These are phyloP conservation scores for Carex littledalei DNA, from an alignment of 176 grass and related monocot species.

Conservation along the genomic window DNA sequence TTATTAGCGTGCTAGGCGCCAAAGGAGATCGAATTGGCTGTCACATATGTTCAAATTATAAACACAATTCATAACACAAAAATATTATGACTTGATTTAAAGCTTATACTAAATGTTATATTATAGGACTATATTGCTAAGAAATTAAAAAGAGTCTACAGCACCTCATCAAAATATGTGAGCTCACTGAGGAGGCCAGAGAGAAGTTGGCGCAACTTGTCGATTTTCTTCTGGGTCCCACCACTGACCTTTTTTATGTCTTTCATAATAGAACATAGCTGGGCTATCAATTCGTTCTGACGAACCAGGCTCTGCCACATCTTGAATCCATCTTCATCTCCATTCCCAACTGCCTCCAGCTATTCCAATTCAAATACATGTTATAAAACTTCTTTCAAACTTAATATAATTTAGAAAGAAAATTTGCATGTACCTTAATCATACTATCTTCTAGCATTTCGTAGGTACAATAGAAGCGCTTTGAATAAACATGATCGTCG, in stretches of 20 bases:
- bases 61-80: neutral
- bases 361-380: conserved; percentile 17
- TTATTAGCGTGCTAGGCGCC: conserved; percentile 53
- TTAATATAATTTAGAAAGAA: neutral
- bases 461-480: conserved; percentile 71
- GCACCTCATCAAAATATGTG: conserved; percentile 90
- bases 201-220: conserved; percentile 70
- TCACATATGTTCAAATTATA: conserved; percentile 22
- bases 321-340: conserved; percentile 81
- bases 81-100: neutral
- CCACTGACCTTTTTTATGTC: conserved; percentile 77
- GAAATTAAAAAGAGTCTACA: neutral
- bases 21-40: conserved; percentile 93
- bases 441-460: conserved; percentile 92
- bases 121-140: neutral
- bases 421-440: conserved; percentile 52
- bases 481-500: conserved; percentile 64
- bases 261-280: conserved; percentile 82
- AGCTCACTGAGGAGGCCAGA: conserved; percentile 75
- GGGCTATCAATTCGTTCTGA: conserved; percentile 77
- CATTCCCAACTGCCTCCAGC: conserved; percentile 58
- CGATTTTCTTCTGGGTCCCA: conserved; percentile 81
- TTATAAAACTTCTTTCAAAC: neutral
- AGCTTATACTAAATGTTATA: neutral
- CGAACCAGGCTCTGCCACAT: conserved; percentile 81